Evolutionary conservation across 768 basidiomycete genomes (phyloP), one percentile per base, ranked within the genome.

Genomic region (Paxillus involutus): DNA sequence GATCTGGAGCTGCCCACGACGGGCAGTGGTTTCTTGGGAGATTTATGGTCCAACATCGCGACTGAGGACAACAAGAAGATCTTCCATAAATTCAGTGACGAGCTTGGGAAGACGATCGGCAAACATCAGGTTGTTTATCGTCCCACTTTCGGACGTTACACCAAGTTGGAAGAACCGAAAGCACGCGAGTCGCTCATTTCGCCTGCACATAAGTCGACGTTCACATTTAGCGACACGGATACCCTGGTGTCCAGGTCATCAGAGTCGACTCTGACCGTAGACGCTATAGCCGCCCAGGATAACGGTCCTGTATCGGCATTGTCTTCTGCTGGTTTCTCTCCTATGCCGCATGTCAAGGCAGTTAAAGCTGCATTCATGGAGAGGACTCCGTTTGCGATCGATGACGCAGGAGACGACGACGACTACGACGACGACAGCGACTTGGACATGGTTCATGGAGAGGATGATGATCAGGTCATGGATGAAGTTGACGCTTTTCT

Each of bases 401-500:
- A 99, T 65, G 93, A 94, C 70, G 91, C 87, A 4, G 88, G 85
- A 49, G 66, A 67, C 11, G 65, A 88, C 13, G 35, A 32, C 4
- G 29, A 33, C n/a, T n/a, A n/a, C 53, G 89, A 88, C 26, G 86
- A 86, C 0, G 88, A 90, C 11, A 71, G 86, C 66, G 73, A 85
- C 68, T 72, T 80, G 7, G 75, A 73, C 8, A 71, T 74, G 29
- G 82, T 78, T 6, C 84, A 82, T 26, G 75, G 74, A 13, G 83
- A 78, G 47, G 85, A 82, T 44, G 86, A 87, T 52, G 86, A 88
- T 57, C 84, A 83, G 53, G 91, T 95, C 44, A 81, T 98, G 85
- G 91, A 95, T 64, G 94, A 96, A 79, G 91, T 94, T 51, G 94
- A 96, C 64, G 94, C 93, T 0, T 96, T 96, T 80, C 76, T 98